Percentiles rank a stretch among this genome's conserved stretches.
These are phyloP conservation scores for Rhodotorula glutinis DNA, from an alignment of 1,284 basidiomycete genomes.

Conservation along the genomic window DNA sequence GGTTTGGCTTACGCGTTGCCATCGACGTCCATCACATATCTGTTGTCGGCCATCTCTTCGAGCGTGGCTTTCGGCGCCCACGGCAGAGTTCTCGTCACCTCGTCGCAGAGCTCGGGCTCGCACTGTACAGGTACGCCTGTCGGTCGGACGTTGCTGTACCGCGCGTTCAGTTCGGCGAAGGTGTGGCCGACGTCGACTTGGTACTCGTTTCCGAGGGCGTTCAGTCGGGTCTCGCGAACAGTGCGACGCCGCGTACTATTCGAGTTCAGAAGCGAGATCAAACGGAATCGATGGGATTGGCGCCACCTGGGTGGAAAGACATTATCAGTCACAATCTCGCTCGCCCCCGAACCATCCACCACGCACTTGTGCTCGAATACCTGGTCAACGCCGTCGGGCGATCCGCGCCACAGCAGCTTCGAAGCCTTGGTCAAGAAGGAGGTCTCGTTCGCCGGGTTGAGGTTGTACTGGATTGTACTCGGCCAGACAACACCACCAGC, in stretches of 20 bases:
- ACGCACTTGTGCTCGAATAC: slow-evolving; percentile 14
- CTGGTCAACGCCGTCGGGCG: slow-evolving; percentile 47
- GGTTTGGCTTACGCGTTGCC: slow-evolving; percentile 46
- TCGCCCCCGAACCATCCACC: no score
- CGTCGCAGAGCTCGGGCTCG: slow-evolving; percentile 17
- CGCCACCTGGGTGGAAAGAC: background rate
- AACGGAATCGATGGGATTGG: slow-evolving; percentile 15
- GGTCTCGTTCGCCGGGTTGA: slow-evolving; percentile 34
- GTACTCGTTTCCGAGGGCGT: slow-evolving; percentile 9
- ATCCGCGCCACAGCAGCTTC: slow-evolving; percentile 49
- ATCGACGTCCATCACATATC: slow-evolving; percentile 52
- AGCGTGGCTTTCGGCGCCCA: background rate
- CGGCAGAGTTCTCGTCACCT: slow-evolving; percentile 11
- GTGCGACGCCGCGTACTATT: background rate
- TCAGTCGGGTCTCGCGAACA: slow-evolving; percentile 2
- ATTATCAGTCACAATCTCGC: no score
- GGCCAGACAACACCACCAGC: slow-evolving; percentile 25
- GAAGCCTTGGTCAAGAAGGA: slow-evolving; percentile 50
- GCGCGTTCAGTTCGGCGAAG: slow-evolving; percentile 6
- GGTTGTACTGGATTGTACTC: slow-evolving; percentile 42
- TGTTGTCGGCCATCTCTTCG: slow-evolving; percentile 43
- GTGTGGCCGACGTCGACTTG: slow-evolving; percentile 25
- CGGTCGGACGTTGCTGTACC: slow-evolving; percentile 13
- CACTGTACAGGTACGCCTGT: slow-evolving; percentile 18
- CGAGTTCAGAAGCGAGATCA: slow-evolving; percentile 17